Evolutionary conservation across 1,284 basidiomycete species (phyloP).

Genomic region (Wolfiporia cocos): DNA sequence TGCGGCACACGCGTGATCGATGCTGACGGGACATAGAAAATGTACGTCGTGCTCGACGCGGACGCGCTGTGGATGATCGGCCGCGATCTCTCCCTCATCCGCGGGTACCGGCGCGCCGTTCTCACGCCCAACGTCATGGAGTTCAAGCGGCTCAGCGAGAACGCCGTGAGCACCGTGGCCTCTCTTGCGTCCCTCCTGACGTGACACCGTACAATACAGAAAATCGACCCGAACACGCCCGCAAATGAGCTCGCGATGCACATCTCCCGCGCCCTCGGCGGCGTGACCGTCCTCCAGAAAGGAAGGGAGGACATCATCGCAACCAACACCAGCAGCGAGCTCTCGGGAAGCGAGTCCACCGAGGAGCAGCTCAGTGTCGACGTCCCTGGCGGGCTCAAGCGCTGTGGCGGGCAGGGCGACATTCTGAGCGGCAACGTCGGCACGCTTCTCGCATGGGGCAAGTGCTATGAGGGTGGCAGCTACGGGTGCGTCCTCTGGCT

Average conservation of each 20-base stretch:
- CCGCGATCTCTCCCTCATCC: constrained; percentile 68
- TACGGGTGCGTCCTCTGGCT: constrained; percentile 53
- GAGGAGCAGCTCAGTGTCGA: constrained; percentile 61
- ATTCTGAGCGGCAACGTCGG: constrained; percentile 86
- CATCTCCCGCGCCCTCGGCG: constrained; percentile 73
- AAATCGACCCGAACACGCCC: constrained; percentile 45
- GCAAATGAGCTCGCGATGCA: constrained; percentile 46
- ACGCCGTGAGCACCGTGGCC: constrained; percentile 63
- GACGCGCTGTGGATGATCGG: constrained; percentile 83
- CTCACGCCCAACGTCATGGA: constrained; percentile 95
- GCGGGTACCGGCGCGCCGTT: constrained; percentile 76
- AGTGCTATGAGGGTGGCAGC: constrained; percentile 80
- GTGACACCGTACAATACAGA: too few relatives aligned
- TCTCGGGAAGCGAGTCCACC: constrained; percentile 30
- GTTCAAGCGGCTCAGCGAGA: constrained; percentile 80
- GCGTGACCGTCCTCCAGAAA: constrained; percentile 91
- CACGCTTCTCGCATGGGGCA: constrained; percentile 90
- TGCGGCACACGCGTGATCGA: background rate
- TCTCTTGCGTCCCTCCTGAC: too few relatives aligned
- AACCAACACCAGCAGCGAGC: constrained; percentile 47
- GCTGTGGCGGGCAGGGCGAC: constrained; percentile 96
- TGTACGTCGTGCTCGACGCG: constrained; percentile 92
- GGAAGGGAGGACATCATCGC: constrained; percentile 71
- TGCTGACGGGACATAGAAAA: constrained; percentile 34
- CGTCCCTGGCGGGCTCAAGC: constrained; percentile 77